These are phyloP conservation scores for Crithidia acanthocephali DNA, from an alignment of 208 protist species.

Conservation along the genomic window DNA sequence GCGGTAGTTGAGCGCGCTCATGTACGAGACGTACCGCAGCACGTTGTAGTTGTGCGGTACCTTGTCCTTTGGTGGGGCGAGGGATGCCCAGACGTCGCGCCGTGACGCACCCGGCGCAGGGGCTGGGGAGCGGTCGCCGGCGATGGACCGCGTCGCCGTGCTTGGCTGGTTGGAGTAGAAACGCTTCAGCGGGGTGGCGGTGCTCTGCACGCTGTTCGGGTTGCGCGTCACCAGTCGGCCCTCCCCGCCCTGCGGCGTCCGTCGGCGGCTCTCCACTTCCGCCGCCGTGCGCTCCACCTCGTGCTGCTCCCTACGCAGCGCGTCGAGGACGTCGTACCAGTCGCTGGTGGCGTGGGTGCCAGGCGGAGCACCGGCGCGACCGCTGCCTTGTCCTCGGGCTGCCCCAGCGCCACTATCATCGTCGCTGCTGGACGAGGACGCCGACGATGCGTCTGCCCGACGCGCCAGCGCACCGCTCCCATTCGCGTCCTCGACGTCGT, in stretches of 20 bases:
- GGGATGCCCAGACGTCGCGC: slow-evolving; percentile 74
- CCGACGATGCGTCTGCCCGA: background rate
- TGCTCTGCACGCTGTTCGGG: slow-evolving; percentile 1
- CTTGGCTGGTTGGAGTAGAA: slow-evolving; percentile 19
- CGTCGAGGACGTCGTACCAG: slow-evolving; percentile 74
- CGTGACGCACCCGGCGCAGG: slow-evolving; percentile 34
- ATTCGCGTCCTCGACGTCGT: slow-evolving; percentile 29
- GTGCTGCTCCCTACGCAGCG: slow-evolving; percentile 49
- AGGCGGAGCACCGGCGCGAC: slow-evolving; percentile 14
- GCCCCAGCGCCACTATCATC: background rate
- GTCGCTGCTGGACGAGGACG: background rate
- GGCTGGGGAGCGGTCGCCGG: background rate
- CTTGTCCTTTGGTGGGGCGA: slow-evolving; percentile 40
- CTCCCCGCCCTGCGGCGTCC: slow-evolving; percentile 15
- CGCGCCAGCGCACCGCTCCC: background rate
- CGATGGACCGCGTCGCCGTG: slow-evolving; percentile 20
- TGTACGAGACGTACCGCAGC: slow-evolving; percentile 65
- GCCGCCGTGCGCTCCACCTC: slow-evolving; percentile 24
- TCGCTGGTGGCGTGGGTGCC: slow-evolving; percentile 34
- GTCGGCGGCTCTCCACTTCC: background rate
- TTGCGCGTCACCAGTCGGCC: slow-evolving; percentile 27
- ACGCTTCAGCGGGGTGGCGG: slow-evolving; percentile 41
- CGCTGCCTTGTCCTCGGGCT: too few species aligned
- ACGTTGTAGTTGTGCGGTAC: slow-evolving; percentile 58
- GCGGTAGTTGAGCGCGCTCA: slow-evolving; percentile 48